Percentiles rank a stretch among this genome's conserved stretches.
phyloP scores from a whole-genome alignment of 2,329 filamentous ascomycete species.

The Hymenoscyphus fructigenus region DNA sequence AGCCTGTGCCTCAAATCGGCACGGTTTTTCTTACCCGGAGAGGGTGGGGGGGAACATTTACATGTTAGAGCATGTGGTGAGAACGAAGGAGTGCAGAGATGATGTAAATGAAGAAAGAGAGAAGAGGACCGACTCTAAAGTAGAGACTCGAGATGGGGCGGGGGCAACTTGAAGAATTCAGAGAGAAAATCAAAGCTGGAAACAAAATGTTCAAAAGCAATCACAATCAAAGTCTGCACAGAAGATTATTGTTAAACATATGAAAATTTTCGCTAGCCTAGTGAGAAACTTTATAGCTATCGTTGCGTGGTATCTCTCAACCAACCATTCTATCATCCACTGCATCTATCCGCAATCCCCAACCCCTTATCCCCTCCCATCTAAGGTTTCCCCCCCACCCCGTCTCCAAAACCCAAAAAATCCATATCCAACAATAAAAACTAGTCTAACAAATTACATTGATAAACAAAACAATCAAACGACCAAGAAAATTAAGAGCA shows the following conservation, averaged over 20 bases:
- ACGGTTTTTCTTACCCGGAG: no score
- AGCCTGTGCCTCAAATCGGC: no score
- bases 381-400: no score
- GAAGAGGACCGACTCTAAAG: no score
- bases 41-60: no score
- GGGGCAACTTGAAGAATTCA: no score
- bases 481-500: neutral
- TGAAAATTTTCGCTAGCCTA: neutral
- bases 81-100: no score
- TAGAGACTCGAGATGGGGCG: no score
- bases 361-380: neutral
- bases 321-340: conserved; percentile 1
- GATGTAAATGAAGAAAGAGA: no score
- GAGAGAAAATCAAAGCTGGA: neutral
- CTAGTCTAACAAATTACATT: conserved; percentile 2
- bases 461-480: neutral
- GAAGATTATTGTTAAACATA: neutral
- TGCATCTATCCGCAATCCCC: neutral
- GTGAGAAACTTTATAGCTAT: neutral
- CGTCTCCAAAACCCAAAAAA: no score
- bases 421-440: neutral
- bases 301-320: neutral
- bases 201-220: neutral
- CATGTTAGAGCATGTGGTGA: no score
- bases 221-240: neutral